These are phyloP conservation scores for Metarhizium anisopliae DNA, from an alignment of 2,329 filamentous ascomycete genomes.

Conservation along the genomic window DNA sequence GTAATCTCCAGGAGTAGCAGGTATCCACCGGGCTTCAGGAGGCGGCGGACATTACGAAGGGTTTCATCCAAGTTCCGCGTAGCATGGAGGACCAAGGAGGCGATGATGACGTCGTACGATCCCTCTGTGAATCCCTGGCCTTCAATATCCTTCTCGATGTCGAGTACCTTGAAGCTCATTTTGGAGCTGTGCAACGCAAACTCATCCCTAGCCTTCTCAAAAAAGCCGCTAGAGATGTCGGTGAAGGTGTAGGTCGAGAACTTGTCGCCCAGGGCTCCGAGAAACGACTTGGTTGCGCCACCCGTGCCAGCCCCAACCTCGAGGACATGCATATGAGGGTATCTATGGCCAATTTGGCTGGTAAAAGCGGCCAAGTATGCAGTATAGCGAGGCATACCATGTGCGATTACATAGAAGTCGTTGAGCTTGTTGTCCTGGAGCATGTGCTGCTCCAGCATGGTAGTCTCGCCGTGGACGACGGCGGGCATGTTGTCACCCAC, in stretches of 20 bases:
- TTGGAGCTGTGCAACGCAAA: background rate
- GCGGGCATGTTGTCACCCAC: background rate
- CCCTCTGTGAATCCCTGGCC: slow-evolving; percentile 21
- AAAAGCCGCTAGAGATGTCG: slow-evolving; percentile 31
- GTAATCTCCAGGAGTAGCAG: background rate
- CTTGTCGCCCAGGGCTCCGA: slow-evolving; percentile 18
- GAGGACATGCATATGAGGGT: slow-evolving; percentile 32
- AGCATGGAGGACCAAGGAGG: slow-evolving; percentile 27
- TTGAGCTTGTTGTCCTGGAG: background rate
- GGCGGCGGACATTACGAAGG: slow-evolving; percentile 5
- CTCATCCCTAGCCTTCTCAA: slow-evolving; percentile 14
- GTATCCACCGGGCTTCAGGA: slow-evolving; percentile 7
- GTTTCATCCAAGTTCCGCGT: slow-evolving; percentile 18
- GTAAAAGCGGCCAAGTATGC: background rate
- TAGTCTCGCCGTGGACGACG: background rate
- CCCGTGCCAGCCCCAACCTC: slow-evolving; percentile 36
- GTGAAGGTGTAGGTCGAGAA: slow-evolving; percentile 34
- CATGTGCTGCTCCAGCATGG: background rate
- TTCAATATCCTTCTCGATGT: slow-evolving; percentile 14
- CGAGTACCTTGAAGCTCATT: slow-evolving; percentile 10
- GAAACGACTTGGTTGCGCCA: slow-evolving; percentile 25
- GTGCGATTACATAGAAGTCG: background rate
- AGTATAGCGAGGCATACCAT: background rate
- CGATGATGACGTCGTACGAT: slow-evolving; percentile 30
- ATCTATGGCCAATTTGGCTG: slow-evolving; percentile 16